A percentile compares a stretch with the other conserved stretches of the same genome.
Evolutionary conservation across 2,329 filamentous ascomycete genomes (phyloP).

Genomic region (Epichloe hybrida): DNA sequence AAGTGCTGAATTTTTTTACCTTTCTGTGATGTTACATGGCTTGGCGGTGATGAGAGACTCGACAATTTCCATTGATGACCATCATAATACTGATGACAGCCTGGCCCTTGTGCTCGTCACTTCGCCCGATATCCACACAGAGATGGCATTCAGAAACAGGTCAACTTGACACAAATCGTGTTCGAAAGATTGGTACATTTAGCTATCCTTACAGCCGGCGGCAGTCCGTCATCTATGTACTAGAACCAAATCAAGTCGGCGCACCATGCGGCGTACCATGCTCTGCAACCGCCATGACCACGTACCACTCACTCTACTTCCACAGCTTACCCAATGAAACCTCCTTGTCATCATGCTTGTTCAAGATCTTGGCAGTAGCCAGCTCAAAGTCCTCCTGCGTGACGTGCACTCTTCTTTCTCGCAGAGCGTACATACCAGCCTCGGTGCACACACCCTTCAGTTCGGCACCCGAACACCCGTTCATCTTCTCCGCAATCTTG

Average conservation of each 20-base stretch:
- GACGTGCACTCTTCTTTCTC: constrained; percentile 91
- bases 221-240: constrained; percentile 16
- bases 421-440: constrained; percentile 93
- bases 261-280: neutral
- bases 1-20: too few relatives aligned
- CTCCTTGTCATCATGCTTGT: constrained; percentile 99
- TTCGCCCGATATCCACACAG: too few relatives aligned
- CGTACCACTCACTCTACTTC: constrained; percentile 21
- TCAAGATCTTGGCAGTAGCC: constrained; percentile 95
- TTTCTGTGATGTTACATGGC: too few relatives aligned
- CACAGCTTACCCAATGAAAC: constrained; percentile 77
- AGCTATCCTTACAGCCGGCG: constrained; percentile 21
- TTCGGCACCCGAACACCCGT: constrained; percentile 93
- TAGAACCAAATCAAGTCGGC: constrained; percentile 2
- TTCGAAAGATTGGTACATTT: constrained; percentile 18
- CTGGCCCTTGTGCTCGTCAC: too few relatives aligned
- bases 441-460: constrained; percentile 98
- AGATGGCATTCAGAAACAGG: neutral
- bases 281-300: neutral
- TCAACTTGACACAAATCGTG: neutral
- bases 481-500: constrained; percentile 99
- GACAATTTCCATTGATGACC: too few relatives aligned
- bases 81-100: too few relatives aligned
- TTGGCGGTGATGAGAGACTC: too few relatives aligned
- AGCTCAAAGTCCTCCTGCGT: constrained; percentile 99